Percentiles rank a stretch among this genome's conserved stretches.
Conservation (phyloP, 768 basidiomycete species). For the Ramaria sp. region DNA sequence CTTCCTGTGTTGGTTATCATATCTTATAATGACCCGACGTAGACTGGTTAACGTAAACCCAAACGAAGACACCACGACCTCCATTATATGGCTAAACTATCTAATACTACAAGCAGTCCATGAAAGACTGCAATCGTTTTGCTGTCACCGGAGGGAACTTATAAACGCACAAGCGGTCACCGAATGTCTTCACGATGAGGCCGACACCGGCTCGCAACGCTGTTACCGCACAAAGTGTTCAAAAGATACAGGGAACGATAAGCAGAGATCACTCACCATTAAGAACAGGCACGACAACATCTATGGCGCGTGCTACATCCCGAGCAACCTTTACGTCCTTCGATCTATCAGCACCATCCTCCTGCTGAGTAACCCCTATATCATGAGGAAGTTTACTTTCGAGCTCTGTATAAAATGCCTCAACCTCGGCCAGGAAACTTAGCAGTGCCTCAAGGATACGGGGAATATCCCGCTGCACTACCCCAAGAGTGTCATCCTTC, state of each 20-base stretch:
- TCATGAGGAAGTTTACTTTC: constrained; percentile 26
- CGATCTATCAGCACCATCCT: constrained; percentile 15
- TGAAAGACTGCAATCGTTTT: constrained; percentile 55
- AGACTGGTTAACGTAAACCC: no score
- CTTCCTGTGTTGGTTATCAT: no score
- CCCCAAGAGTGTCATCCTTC: constrained; percentile 70
- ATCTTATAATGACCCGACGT: no score
- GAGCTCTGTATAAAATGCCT: constrained; percentile 50
- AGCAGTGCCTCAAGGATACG: constrained; percentile 69
- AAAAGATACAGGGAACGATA: neutral
- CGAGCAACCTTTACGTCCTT: neutral
- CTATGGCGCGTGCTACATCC: constrained; percentile 47
- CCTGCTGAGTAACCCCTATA: constrained; percentile 18
- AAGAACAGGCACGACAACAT: constrained; percentile 39
- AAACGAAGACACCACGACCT: no score
- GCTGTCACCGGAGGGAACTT: constrained; percentile 65
- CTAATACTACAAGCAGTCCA: constrained; percentile 49
- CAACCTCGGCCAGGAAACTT: constrained; percentile 53
- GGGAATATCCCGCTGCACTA: constrained; percentile 78
- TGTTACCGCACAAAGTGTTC: constrained; percentile 18
- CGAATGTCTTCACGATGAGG: constrained; percentile 61
- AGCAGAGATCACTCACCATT: constrained; percentile 38
- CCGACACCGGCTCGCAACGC: constrained; percentile 58
- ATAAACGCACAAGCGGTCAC: constrained; percentile 63
- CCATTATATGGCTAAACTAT: no score